Evolutionary conservation across 805 yeast genomes (phyloP), one percentile per base, ranked within the genome.

Genomic region (Isabelozyma gotoi): DNA sequence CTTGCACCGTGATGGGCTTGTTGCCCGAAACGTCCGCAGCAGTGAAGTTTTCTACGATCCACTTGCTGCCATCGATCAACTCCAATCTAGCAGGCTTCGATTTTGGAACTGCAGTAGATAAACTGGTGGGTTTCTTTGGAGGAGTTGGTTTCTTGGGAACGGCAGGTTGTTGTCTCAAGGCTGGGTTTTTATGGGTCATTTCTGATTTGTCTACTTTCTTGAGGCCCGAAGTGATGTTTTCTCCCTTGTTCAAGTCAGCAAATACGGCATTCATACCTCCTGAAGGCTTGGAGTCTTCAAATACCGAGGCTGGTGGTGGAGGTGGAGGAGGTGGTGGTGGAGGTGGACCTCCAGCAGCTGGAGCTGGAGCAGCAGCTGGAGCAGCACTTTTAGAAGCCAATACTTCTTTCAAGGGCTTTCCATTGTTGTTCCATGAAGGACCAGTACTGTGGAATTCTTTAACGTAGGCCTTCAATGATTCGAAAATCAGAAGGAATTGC

Each of bases 261-360:
- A 94, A 94, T 11, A 94, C 96, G 2, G 98, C 98, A 52, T 74
- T 76, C 71, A 92, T 80, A 34, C 96, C 94, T 36, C 67, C 68
- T 42, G 47, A 60, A 43, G 46, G 55, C 0, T 68, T 43, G 8
- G 57, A 55, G 6, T 63, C 68, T 7, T 78, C 81, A 57, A 81
- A 87, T 31, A 85, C 71, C 44, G 82, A 69, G 7, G 95, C 82
- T 19, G 96, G 92, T 7, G 96, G 96, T 11, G 84, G 81, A 2
- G 96, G 88, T 1, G 94, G 92, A 3, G 96, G 96, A 2, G 96
- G 96, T 2, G 97, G 97, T 14, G 96, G 95, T 5, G 91, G 88
- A 6, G 68, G 59, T 17, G 67, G 63, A 6, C 76, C 52, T 29
- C 54, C 52, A 11, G 54, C 68, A 10, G 74, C 57, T 2, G 80